These are phyloP conservation scores for Brassica carinata DNA, from an alignment of 345 rosid genomes.

Conservation along the genomic window DNA sequence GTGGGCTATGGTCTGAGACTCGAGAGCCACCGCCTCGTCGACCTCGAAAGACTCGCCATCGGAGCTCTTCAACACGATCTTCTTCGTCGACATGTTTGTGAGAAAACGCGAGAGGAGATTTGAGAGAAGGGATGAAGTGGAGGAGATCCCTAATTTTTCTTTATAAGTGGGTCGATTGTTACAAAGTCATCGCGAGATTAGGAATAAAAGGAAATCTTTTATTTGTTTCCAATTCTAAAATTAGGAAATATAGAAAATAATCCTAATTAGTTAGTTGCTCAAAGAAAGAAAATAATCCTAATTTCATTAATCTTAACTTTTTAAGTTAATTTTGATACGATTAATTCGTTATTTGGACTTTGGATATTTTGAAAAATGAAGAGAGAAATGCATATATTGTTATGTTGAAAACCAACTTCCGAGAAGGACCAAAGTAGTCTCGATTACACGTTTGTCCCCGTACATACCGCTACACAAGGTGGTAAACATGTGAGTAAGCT, in stretches of 20 bases:
- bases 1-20: not conserved
- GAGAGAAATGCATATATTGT: too few relatives aligned
- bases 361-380: too few relatives aligned
- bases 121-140: not conserved
- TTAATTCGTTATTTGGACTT: too few relatives aligned
- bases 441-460: too few relatives aligned
- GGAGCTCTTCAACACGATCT: not conserved
- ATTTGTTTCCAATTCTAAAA: not conserved
- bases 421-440: too few relatives aligned
- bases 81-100: not conserved
- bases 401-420: too few relatives aligned
- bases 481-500: too few relatives aligned
- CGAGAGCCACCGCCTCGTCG: not conserved
- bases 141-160: not conserved
- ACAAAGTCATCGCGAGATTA: not conserved
- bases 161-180: not conserved
- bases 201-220: not conserved
- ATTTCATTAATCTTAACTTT: too few relatives aligned
- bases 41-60: constrained; percentile 2
- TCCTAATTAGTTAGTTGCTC: not conserved
- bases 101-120: not conserved
- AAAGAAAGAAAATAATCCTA: too few relatives aligned
- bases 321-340: not conserved
- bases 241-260: not conserved
- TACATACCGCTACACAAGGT: too few relatives aligned